These are phyloP conservation scores for Aspergillus indologenus DNA, from an alignment of 495 filamentous ascomycete species.

Conservation along the genomic window DNA sequence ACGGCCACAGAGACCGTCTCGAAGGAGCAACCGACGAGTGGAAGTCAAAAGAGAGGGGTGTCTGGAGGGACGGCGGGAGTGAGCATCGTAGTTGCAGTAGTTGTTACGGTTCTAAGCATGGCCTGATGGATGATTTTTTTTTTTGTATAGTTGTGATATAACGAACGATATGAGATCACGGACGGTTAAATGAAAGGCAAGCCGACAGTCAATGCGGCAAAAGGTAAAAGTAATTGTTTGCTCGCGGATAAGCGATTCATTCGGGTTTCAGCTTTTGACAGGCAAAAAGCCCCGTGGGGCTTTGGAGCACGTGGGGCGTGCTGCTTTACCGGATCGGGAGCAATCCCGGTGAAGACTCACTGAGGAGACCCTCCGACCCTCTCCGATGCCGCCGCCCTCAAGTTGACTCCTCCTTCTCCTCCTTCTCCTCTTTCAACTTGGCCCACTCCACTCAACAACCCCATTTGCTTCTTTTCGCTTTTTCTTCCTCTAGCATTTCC, in stretches of 20 bases:
- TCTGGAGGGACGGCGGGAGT: neutral
- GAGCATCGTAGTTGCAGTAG: slow-evolving; percentile 2
- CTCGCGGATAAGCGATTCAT: slow-evolving; percentile 3
- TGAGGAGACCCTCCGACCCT: slow-evolving; percentile 2
- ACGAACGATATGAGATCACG: slow-evolving; percentile 7
- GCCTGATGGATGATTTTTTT: neutral
- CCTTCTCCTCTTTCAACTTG: slow-evolving; percentile 14
- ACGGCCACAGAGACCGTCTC: slow-evolving; percentile 49
- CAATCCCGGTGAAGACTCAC: slow-evolving; percentile 10
- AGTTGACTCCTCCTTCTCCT: slow-evolving; percentile 16
- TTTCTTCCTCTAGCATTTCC: too few species aligned
- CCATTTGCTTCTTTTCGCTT: neutral
- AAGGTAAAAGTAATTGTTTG: slow-evolving; percentile 3
- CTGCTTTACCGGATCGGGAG: slow-evolving; percentile 8
- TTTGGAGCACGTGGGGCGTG: slow-evolving; percentile 13
- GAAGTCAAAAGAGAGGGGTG: slow-evolving; percentile 6
- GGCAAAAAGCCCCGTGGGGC: slow-evolving; percentile 7
- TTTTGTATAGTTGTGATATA: too few species aligned
- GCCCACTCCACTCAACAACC: neutral
- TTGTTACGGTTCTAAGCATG: slow-evolving; percentile 17
- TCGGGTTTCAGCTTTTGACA: neutral
- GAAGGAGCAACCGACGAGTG: slow-evolving; percentile 50
- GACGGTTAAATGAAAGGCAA: neutral
- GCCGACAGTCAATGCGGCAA: neutral
- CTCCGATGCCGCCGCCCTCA: slow-evolving; percentile 9